These are phyloP conservation scores for Antitrichia curtipendula DNA, from an alignment of 225 moss, liverwort and hornwort species.

Conservation along the genomic window DNA sequence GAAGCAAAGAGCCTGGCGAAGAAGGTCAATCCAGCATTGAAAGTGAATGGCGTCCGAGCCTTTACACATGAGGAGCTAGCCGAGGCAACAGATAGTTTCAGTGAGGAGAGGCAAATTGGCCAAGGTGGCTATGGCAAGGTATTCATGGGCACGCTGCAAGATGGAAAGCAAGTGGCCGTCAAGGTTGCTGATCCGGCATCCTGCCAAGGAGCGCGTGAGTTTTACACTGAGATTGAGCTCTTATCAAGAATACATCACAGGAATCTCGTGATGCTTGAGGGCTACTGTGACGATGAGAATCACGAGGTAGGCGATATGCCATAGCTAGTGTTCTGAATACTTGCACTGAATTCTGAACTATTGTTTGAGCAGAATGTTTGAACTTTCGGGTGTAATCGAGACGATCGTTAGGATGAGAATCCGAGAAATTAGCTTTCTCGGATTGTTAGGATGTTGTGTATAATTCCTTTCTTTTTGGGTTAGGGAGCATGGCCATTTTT, in stretches of 20 bases:
- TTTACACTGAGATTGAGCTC: slow-evolving; percentile 50
- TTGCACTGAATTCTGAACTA: background rate
- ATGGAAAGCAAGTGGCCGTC: slow-evolving; percentile 31
- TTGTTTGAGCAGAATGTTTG: background rate
- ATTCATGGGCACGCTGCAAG: slow-evolving; percentile 13
- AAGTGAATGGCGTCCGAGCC: slow-evolving; percentile 19
- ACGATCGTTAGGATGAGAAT: background rate
- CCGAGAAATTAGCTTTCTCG: background rate
- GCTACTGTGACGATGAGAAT: slow-evolving; percentile 36
- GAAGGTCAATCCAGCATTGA: slow-evolving; percentile 4
- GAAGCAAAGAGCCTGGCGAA: background rate
- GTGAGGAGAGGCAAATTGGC: slow-evolving; percentile 14
- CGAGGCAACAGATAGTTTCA: slow-evolving; percentile 33
- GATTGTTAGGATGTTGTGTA: background rate
- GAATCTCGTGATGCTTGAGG: slow-evolving; percentile 39
- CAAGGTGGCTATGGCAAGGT: slow-evolving; percentile 60
- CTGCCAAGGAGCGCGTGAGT: slow-evolving; percentile 36
- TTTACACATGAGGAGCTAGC: slow-evolving; percentile 24
- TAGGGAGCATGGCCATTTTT: background rate
- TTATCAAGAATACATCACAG: slow-evolving; percentile 50
- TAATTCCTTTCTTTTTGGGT: background rate
- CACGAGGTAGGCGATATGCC: slow-evolving; percentile 18
- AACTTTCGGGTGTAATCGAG: background rate
- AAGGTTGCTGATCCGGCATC: slow-evolving; percentile 25
- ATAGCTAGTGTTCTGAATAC: background rate